A percentile compares a stretch with the other conserved stretches of the same genome.
Conservation (phyloP, 164 flowering plant species). For the Vitis labrusca region DNA sequence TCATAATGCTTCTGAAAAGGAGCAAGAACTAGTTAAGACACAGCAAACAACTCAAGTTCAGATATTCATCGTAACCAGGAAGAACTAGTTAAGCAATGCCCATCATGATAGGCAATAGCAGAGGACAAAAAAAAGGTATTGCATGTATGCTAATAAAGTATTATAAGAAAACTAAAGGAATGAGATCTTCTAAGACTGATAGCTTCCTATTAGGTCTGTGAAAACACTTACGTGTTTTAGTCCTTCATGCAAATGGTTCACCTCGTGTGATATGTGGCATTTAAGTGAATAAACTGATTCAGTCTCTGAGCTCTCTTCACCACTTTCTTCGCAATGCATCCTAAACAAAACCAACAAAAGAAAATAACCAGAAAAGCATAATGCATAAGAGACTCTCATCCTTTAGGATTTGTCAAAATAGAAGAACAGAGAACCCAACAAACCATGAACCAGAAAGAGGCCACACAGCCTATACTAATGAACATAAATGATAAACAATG, state of each 20-base stretch:
- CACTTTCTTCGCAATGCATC: conserved; percentile 93
- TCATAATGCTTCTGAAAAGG: too few species aligned
- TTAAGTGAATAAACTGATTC: conserved; percentile 89
- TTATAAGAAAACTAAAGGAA: not conserved
- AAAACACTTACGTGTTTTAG: conserved; percentile 72
- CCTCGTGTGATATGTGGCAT: conserved; percentile 97
- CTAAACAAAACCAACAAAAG: conserved; percentile 30
- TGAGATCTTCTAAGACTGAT: not conserved
- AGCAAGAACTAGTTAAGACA: too few species aligned
- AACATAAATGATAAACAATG: not conserved
- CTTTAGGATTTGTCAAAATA: too few species aligned
- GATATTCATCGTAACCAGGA: not conserved
- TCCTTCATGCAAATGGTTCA: conserved; percentile 97
- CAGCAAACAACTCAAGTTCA: not conserved
- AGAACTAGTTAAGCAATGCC: not conserved
- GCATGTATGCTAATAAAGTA: not conserved
- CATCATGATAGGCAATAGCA: too few species aligned
- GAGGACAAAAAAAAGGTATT: not conserved
- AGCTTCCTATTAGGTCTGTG: conserved; percentile 3
- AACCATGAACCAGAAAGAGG: not conserved
- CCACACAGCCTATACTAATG: not conserved
- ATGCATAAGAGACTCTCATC: not conserved
- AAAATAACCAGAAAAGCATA: not conserved
- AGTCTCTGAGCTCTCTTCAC: conserved; percentile 89
- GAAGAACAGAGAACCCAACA: conserved; percentile 3